These are phyloP conservation scores for Zasmidium angulare DNA, from an alignment of 2,329 filamentous ascomycete species.

Conservation along the genomic window DNA sequence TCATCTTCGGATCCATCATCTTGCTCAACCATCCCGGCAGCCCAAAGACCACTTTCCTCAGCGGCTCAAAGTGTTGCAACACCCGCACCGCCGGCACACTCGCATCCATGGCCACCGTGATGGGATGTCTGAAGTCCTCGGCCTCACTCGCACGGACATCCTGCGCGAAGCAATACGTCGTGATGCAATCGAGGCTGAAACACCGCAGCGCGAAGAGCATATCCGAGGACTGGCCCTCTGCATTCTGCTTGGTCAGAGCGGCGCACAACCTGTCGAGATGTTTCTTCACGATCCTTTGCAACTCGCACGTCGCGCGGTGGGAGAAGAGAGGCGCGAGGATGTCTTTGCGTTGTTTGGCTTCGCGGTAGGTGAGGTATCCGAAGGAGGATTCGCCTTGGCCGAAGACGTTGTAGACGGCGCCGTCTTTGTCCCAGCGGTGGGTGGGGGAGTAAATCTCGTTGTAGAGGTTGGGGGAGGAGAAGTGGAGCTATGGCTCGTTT, in stretches of 20 bases:
- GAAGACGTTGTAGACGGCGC: conserved; percentile 41
- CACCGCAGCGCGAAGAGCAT: conserved; percentile 38
- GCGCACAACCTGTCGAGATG: conserved; percentile 28
- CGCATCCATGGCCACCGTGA: conserved; percentile 44
- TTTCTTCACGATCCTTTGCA: conserved; percentile 39
- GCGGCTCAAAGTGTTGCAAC: conserved; percentile 42
- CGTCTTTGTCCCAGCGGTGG: conserved; percentile 46
- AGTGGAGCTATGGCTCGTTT: conserved; percentile 41
- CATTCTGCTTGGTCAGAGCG: conserved; percentile 6
- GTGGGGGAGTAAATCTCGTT: conserved; percentile 45
- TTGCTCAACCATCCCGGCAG: conserved; percentile 40
- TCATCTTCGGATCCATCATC: conserved; percentile 37
- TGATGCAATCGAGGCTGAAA: conserved; percentile 41
- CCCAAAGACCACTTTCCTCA: conserved; percentile 39
- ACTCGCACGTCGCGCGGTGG: conserved; percentile 36
- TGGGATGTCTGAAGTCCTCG: conserved; percentile 42
- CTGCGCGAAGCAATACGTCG: conserved; percentile 44
- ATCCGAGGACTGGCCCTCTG: conserved; percentile 22
- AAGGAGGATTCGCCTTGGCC: conserved; percentile 45
- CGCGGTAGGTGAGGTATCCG: conserved; percentile 40
- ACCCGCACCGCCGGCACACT: conserved; percentile 36
- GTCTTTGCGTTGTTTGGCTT: conserved; percentile 43
- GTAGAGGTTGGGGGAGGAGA: conserved; percentile 43
- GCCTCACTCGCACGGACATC: conserved; percentile 40
- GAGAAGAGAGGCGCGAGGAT: conserved; percentile 45